Conservation (phyloP, 345 rosid genomes). For the Microthlaspi erraticum region DNA sequence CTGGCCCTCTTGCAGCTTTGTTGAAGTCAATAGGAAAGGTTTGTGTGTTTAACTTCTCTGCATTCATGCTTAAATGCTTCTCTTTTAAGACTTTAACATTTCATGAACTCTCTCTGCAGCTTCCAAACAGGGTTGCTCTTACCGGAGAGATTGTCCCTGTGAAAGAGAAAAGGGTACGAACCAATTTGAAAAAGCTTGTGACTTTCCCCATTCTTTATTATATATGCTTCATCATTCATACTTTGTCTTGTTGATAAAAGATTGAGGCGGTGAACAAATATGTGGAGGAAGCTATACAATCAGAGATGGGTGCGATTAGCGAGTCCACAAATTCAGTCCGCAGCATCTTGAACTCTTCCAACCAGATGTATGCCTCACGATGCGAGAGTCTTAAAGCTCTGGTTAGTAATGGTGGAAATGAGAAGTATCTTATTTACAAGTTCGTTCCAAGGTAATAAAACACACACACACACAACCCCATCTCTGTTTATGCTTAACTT, state of each 20-base stretch:
- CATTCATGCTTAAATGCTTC: slow-evolving; percentile 11
- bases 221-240: not conserved
- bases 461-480: not conserved
- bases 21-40: slow-evolving; percentile 69
- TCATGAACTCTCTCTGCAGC: slow-evolving; percentile 52
- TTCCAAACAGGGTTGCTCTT: slow-evolving; percentile 76
- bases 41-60: slow-evolving; percentile 35
- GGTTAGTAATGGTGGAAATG: slow-evolving; percentile 55
- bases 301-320: slow-evolving; percentile 54
- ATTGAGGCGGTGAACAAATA: slow-evolving; percentile 44
- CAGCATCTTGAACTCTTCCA: slow-evolving; percentile 68
- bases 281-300: slow-evolving; percentile 57
- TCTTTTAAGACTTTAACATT: slow-evolving; percentile 18
- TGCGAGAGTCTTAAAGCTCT: slow-evolving; percentile 67
- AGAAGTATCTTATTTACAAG: slow-evolving; percentile 67
- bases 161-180: slow-evolving; percentile 64
- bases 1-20: slow-evolving; percentile 67
- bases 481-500: not conserved
- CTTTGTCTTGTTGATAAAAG: slow-evolving; percentile 23
- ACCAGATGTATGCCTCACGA: slow-evolving; percentile 59
- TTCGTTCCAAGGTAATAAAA: slow-evolving; percentile 66
- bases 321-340: slow-evolving; percentile 63
- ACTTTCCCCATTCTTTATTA: not conserved
- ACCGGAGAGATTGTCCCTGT: slow-evolving; percentile 78
- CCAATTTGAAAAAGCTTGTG: not conserved